Base-by-base conservation (phyloP, 2,329 filamentous ascomycete genomes). In the Fusarium decemcellulare region DNA sequence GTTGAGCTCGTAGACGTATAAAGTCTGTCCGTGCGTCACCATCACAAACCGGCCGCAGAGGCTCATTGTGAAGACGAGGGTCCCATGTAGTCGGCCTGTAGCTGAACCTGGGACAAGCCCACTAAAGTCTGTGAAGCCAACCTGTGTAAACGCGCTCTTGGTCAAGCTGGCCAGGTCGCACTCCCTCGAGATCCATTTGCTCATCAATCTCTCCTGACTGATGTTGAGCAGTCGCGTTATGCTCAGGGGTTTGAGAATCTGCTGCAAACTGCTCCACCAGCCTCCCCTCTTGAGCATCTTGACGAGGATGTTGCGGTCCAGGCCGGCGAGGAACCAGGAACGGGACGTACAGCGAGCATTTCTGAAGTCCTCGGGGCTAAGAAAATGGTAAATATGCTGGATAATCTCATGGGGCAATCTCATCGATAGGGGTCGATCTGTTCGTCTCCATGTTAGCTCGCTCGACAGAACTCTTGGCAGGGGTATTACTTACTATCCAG, bases 301-400 rank as follows among this genome's bases (percentile, higher is more conserved):
- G 29, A 79, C 76, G 11, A 91, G 78, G 2, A 92, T 69, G 2
- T 72, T 77, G 43, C 78, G 76, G 52, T 89, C 80, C n/a, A 91
- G 75, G 52, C 88, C 87, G 23, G 83, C 84, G 39, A 83, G 76
- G 80, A 90, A 88, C 90, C 88, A 92, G 37, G 78, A 77, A 47
- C 85, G 84, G 72, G 89, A 92, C 16, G 85, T 85, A 65, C 87
- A 85, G 16, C 90, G 84, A 15, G 89, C 88, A 57, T 87, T 82
- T 71, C 92, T 86, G 74, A 91, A 92, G 69, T 83, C 81, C 10
- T 59, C 47, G 1, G 81, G 81, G 5, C 65, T 47, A 6, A 84
- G 75, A 8, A 74, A 63, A 12, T 40, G 46, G 61, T 79, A 81
- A 11, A 84, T 76, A 7, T 80, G 71, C 16, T 80, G 76, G 2